Evolutionary conservation across 208 protist species (phyloP), one percentile per base, ranked within the genome.

Genomic region (Borovskyia barvae): DNA sequence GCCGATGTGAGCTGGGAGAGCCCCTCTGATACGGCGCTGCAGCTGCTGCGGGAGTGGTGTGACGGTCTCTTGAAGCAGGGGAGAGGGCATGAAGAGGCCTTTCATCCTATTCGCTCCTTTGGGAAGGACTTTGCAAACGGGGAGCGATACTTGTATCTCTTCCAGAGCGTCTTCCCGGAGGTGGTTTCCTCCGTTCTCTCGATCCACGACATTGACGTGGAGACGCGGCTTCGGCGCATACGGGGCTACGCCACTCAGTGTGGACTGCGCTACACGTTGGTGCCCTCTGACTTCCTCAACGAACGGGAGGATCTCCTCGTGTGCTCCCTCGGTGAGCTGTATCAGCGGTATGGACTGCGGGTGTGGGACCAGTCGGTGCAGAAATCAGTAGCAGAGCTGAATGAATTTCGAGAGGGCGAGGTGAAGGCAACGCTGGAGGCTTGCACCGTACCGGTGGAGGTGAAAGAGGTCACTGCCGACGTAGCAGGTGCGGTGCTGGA

Each of bases 251-350:
- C 63, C 22, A 55, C 56, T 45, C 33, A 66, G 32, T 69, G 56
- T 29, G 60, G 67, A 17, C 72, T 94, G 53, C 55, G 71, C 35
- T 62, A 77, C 39, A 29, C 67, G 8, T 48, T 91, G 17, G 55
- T 71, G 9, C 75, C 80, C 2, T 65, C 74, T 3, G 87, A 94
- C 73, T 84, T 94, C 53, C 19, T 66, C 8, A 57, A 77, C 11
- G 36, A 73, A 52, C 72, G 79, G 8, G 87, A 94, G 61, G 87
- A 94, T 47, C 77, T 80, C 26, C 81, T 94, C 29, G 61, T 77
- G 20, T 59, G 66, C 30, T 80, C 81, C 2, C 49, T 88, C 32
- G 58, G 76, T 25, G 81, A 88, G 69, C 55, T 88, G 41, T 83
- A 69, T 32, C 43, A 49, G 25, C 61, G 60, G 7, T 35, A 72